A percentile compares a stretch with the other conserved stretches of the same genome.
phyloP scores from a whole-genome alignment of 495 filamentous ascomycete species.

The Jackrogersella multiformis region DNA sequence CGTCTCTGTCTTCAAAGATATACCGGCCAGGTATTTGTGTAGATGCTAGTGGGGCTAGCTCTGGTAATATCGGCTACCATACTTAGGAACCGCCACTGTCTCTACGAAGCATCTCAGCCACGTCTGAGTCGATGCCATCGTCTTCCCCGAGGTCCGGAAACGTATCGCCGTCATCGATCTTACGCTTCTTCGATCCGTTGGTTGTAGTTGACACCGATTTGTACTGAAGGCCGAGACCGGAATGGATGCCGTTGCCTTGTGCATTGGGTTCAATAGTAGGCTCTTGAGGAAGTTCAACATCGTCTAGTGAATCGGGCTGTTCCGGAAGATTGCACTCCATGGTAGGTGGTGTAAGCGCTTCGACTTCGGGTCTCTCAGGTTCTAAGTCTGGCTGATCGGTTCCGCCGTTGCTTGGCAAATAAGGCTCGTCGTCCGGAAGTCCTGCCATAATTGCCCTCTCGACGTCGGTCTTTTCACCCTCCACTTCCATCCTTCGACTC shows the following conservation, averaged over 20 bases:
- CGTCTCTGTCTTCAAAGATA: not conserved
- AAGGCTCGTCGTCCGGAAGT: conserved; percentile 58
- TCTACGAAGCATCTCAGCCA: conserved; percentile 78
- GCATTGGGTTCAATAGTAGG: conserved; percentile 50
- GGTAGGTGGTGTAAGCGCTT: conserved; percentile 81
- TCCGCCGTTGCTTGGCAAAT: conserved; percentile 40
- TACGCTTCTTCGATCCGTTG: conserved; percentile 74
- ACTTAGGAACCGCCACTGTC: conserved; percentile 43
- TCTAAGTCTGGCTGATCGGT: conserved; percentile 57
- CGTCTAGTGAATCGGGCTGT: conserved; percentile 22
- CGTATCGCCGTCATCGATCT: conserved; percentile 70
- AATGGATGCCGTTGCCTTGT: conserved; percentile 60
- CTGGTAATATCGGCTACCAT: not conserved
- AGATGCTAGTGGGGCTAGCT: not conserved
- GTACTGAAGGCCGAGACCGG: conserved; percentile 59
- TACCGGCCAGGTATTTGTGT: not conserved
- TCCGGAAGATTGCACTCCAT: conserved; percentile 49
- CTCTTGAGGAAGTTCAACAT: conserved; percentile 39
- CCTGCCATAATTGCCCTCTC: conserved; percentile 89
- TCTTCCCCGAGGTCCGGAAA: conserved; percentile 75
- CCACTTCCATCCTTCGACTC: conserved; percentile 70
- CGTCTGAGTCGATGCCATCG: conserved; percentile 81
- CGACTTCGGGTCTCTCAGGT: conserved; percentile 75
- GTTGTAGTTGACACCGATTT: conserved; percentile 53
- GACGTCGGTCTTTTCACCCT: conserved; percentile 81